Percentiles rank a stretch among this genome's conserved stretches.
Conservation (phyloP, 345 rosid genomes). For the Populus deltoides region DNA sequence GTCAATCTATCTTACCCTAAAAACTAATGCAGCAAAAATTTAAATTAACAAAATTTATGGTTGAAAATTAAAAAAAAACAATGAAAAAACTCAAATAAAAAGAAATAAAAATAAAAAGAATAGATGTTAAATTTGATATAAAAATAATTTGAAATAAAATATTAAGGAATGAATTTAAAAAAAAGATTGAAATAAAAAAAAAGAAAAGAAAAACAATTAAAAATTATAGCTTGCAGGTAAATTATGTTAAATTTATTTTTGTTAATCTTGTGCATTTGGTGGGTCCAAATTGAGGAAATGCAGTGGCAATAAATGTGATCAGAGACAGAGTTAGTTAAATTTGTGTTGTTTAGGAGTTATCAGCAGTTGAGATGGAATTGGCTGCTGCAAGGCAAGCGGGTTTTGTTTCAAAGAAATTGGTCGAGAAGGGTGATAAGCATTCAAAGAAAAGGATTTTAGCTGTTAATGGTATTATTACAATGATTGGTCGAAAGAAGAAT, state of each 20-base stretch:
- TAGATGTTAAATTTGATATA: too few species aligned
- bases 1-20: too few species aligned
- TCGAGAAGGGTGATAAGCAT: slow-evolving; percentile 29
- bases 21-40: too few species aligned
- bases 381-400: slow-evolving; percentile 66
- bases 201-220: slow-evolving; percentile 21
- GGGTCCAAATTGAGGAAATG: not conserved
- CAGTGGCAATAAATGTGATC: not conserved
- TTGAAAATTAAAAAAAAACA: too few species aligned
- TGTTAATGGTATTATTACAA: too few species aligned
- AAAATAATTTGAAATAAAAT: too few species aligned
- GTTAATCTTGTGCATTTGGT: not conserved
- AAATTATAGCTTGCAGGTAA: slow-evolving; percentile 87
- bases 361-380: slow-evolving; percentile 67
- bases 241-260: not conserved
- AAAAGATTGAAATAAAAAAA: too few species aligned
- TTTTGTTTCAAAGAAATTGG: slow-evolving; percentile 40
- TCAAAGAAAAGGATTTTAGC: slow-evolving; percentile 59
- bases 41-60: too few species aligned
- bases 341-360: slow-evolving; percentile 47
- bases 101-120: too few species aligned
- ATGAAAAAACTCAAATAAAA: too few species aligned
- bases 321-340: not conserved
- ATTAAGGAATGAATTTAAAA: too few species aligned
- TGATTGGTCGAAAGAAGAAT: too few species aligned